These are phyloP conservation scores for Erythrophleum fordii DNA, from an alignment of 306 rosid species.

Conservation along the genomic window DNA sequence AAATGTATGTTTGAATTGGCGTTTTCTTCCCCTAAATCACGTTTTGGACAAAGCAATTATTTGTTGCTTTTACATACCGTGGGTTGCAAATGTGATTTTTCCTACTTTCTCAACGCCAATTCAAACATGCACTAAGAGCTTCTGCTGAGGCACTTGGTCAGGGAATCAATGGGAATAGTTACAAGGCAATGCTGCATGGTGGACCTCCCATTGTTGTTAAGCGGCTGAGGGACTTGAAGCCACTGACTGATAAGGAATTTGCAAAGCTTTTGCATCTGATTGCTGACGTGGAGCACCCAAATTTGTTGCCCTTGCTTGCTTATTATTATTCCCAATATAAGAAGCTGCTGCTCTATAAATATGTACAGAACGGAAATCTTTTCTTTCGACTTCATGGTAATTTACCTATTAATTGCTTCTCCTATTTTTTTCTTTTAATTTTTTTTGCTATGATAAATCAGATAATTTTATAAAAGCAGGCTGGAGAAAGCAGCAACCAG, in stretches of 20 bases:
- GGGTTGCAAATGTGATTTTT: too few relatives aligned
- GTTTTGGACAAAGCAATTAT: too few relatives aligned
- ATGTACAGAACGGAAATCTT: slow-evolving; percentile 5
- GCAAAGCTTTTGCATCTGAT: background rate
- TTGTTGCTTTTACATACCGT: too few relatives aligned
- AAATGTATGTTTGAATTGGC: too few relatives aligned
- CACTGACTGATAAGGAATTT: background rate
- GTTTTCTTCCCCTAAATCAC: too few relatives aligned
- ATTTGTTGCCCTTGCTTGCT: background rate
- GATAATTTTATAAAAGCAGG: too few relatives aligned
- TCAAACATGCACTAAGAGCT: too few relatives aligned
- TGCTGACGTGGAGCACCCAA: background rate
- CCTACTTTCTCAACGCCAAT: too few relatives aligned
- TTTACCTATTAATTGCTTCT: too few relatives aligned
- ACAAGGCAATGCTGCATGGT: background rate
- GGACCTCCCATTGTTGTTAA: background rate
- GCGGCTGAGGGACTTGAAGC: background rate
- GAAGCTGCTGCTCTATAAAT: background rate
- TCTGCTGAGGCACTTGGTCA: background rate
- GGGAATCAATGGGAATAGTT: background rate
- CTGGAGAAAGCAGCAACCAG: too few relatives aligned
- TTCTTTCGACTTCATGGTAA: background rate
- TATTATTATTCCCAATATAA: background rate
- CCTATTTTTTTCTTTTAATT: too few relatives aligned
- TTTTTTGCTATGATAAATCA: too few relatives aligned